Base-by-base conservation (phyloP, 2,329 filamentous ascomycete genomes). In the Colletotrichum destructivum region DNA sequence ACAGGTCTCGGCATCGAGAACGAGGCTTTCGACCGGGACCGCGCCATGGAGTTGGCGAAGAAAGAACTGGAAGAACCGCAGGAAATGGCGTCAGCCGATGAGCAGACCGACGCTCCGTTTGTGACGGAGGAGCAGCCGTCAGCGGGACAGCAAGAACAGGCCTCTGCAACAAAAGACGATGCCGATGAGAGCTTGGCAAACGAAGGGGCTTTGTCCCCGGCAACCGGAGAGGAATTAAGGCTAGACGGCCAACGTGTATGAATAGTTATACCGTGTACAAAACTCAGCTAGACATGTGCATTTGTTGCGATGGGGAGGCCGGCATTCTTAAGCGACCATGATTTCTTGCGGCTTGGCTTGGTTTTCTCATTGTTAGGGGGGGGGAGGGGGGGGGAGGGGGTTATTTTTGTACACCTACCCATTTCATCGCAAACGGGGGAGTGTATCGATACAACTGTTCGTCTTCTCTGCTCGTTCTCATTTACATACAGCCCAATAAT, bases 1-100 rank as follows among this genome's bases (percentile, higher is more conserved):
- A 26, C 54, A 66, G 72, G 74, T 56, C 71, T 71, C 18, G 72
- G 68, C 3, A 72, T 78, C n/a, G 78, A 80, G 57, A 61, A 51
- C 13, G 74, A 66, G 15, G 63, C 78, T 4, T 75, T 79, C 56
- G 70, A 44, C 16, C 12, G 13, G 16, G 35, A 8, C 35, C 35
- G 35, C 35, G 8, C 9, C 35, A 2, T 38, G 35, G 8, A 38
- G 35, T 35, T 16, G 55, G n/a, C 18, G 5, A 55, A 38, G 16
- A 13, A n/a, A 38, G 31, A 18, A 38, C 31, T 11, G 16, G 8
- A 35, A 55, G 26, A 11, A 11, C 35, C 35, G 35, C 35, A 38
- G 35, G 35, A 38, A 38, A 38, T 12, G 9, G 5, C 15, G 8
- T n/a, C 16, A 35, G 38, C 54, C 31, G 54, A 56, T 56, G 1